These are phyloP conservation scores for Phytomonas sp. DNA, from an alignment of 208 protist genomes.

Conservation along the genomic window DNA sequence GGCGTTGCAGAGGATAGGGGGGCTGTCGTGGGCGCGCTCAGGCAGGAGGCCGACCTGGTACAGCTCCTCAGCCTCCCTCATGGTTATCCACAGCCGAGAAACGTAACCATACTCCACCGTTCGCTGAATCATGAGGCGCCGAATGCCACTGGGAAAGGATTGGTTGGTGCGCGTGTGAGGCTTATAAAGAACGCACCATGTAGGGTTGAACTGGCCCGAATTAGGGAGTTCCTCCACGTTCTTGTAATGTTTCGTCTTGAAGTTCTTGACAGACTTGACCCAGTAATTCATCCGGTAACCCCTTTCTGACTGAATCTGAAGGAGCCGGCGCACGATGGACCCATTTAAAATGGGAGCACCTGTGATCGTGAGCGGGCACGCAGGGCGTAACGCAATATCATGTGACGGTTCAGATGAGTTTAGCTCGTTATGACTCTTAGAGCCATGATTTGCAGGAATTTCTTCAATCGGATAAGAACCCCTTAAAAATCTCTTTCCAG, in stretches of 20 bases:
- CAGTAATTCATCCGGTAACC: slow-evolving; percentile 51
- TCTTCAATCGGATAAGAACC: neutral
- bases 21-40: slow-evolving; percentile 29
- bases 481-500: neutral
- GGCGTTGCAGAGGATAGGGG: slow-evolving; percentile 30
- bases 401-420: neutral
- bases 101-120: slow-evolving; percentile 66
- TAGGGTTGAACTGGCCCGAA: slow-evolving; percentile 60
- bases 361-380: neutral
- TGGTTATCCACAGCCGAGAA: slow-evolving; percentile 66
- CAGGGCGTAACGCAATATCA: neutral
- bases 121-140: slow-evolving; percentile 43
- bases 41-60: slow-evolving; percentile 30
- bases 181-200: slow-evolving; percentile 46
- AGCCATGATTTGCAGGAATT: neutral
- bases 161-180: slow-evolving; percentile 45
- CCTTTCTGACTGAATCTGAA: slow-evolving; percentile 10
- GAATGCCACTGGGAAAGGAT: slow-evolving; percentile 24
- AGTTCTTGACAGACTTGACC: slow-evolving; percentile 9
- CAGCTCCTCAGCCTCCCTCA: slow-evolving; percentile 29
- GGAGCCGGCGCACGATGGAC: slow-evolving; percentile 9
- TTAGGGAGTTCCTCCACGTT: slow-evolving; percentile 33
- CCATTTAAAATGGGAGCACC: slow-evolving; percentile 16
- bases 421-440: neutral
- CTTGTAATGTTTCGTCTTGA: slow-evolving; percentile 11